Evolutionary conservation across 2,329 filamentous ascomycete genomes (phyloP).

Genomic region (Pyrenochaeta sp.): DNA sequence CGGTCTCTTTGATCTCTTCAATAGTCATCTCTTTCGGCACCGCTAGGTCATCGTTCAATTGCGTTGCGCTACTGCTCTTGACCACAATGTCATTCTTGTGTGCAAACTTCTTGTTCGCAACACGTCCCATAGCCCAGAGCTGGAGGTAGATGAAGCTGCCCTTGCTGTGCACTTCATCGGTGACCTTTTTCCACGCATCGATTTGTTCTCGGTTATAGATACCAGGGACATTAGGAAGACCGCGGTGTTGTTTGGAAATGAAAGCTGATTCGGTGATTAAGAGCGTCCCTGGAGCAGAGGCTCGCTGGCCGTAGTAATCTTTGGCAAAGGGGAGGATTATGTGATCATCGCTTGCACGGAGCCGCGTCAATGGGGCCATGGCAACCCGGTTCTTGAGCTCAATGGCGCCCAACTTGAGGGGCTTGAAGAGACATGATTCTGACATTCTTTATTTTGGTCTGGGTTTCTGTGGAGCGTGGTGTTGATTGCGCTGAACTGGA

Average conservation of each 20-base stretch:
- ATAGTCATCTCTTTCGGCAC: conserved; percentile 49
- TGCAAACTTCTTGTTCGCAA: conserved; percentile 53
- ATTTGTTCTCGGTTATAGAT: conserved; percentile 61
- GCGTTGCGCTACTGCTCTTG: conserved; percentile 43
- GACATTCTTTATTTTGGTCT: too few species aligned
- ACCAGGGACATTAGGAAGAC: conserved; percentile 64
- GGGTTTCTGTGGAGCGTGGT: too few species aligned
- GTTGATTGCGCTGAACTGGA: too few species aligned
- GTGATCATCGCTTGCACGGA: conserved; percentile 58
- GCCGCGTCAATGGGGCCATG: conserved; percentile 50
- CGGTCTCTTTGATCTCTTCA: conserved; percentile 50
- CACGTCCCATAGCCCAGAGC: conserved; percentile 69
- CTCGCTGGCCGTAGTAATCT: conserved; percentile 65
- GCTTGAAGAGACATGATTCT: conserved; percentile 43
- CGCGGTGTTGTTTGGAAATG: conserved; percentile 58
- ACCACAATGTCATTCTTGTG: conserved; percentile 46
- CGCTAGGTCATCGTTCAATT: conserved; percentile 54
- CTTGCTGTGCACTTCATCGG: conserved; percentile 69
- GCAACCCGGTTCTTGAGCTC: conserved; percentile 46
- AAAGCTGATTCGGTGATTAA: conserved; percentile 67
- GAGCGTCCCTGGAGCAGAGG: conserved; percentile 62
- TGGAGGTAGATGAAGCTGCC: conserved; percentile 69
- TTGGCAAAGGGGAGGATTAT: conserved; percentile 53
- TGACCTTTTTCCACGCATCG: conserved; percentile 67
- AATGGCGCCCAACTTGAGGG: conserved; percentile 45